These are phyloP conservation scores for Leishmania tropica DNA, from an alignment of 208 protist species.

Conservation along the genomic window DNA sequence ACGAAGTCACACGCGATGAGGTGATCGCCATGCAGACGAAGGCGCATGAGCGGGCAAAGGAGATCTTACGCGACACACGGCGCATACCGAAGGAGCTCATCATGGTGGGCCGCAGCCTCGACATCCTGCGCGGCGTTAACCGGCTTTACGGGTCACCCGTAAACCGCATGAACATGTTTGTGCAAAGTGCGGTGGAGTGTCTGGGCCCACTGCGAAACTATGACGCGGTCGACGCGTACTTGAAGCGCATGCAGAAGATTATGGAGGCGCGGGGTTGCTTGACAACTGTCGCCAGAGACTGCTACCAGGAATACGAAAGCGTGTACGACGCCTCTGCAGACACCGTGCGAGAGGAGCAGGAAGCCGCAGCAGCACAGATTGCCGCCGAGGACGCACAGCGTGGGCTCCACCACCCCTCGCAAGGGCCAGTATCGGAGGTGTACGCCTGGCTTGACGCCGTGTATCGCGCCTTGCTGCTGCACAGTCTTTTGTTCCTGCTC, in stretches of 20 bases:
- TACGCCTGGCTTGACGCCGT: conserved; percentile 20
- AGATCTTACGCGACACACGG: conserved; percentile 54
- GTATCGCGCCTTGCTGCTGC: conserved; percentile 44
- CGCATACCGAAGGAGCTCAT: conserved; percentile 72
- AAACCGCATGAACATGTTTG: conserved; percentile 84
- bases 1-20: conserved; percentile 74
- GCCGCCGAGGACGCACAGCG: conserved; percentile 15
- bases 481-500: conserved; percentile 41
- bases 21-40: conserved; percentile 52
- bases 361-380: conserved; percentile 39
- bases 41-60: conserved; percentile 45
- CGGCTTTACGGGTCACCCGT: conserved; percentile 79
- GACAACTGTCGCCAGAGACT: conserved; percentile 10
- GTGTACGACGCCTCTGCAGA: conserved; percentile 53
- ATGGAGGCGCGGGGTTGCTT: conserved; percentile 12
- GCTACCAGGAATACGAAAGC: conserved; percentile 33
- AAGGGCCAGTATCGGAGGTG: neutral
- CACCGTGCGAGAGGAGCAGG: conserved; percentile 37
- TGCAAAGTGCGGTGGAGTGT: conserved; percentile 52
- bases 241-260: conserved; percentile 33
- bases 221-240: conserved; percentile 54
- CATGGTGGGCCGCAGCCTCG: conserved; percentile 73
- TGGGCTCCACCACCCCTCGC: neutral
- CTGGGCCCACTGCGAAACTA: conserved; percentile 66
- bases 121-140: conserved; percentile 85